Evolutionary conservation across 2,329 filamentous ascomycete species (phyloP).

Genomic region (Monosporascus sp.): DNA sequence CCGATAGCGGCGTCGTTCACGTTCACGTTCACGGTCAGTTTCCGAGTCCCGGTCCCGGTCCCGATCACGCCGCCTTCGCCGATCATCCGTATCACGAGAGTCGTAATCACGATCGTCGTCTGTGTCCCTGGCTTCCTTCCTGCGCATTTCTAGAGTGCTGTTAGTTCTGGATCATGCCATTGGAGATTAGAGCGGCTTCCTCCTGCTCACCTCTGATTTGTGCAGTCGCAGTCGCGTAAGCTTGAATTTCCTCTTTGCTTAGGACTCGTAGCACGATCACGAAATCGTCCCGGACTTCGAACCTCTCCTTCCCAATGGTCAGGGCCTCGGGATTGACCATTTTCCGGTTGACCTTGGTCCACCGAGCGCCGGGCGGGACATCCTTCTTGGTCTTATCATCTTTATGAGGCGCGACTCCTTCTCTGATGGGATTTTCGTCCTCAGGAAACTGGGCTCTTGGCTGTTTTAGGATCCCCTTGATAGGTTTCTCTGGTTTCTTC

Average conservation of each 20-base stretch:
- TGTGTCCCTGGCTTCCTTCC: slow-evolving; percentile 34
- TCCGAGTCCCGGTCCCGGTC: slow-evolving; percentile 17
- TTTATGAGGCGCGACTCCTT: slow-evolving; percentile 91
- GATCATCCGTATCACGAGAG: slow-evolving; percentile 24
- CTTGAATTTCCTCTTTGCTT: slow-evolving; percentile 83
- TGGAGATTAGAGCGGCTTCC: neutral
- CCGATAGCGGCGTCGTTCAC: slow-evolving; percentile 17
- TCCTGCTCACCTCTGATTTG: slow-evolving; percentile 65
- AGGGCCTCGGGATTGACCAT: slow-evolving; percentile 87
- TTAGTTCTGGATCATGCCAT: slow-evolving; percentile 24
- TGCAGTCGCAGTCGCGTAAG: slow-evolving; percentile 74
- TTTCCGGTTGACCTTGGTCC: slow-evolving; percentile 87
- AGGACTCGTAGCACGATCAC: slow-evolving; percentile 89
- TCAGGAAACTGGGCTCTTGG: slow-evolving; percentile 83
- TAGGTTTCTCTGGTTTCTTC: slow-evolving; percentile 59
- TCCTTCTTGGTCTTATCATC: slow-evolving; percentile 70
- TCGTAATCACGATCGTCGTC: slow-evolving; percentile 17
- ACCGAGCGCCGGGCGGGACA: slow-evolving; percentile 72
- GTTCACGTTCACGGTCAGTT: slow-evolving; percentile 22
- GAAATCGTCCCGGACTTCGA: slow-evolving; percentile 86
- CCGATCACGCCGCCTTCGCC: slow-evolving; percentile 18
- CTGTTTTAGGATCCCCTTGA: slow-evolving; percentile 80
- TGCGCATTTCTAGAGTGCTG: slow-evolving; percentile 28
- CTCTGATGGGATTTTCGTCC: slow-evolving; percentile 73
- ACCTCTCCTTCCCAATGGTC: slow-evolving; percentile 81